These are phyloP conservation scores for Remersonia thermophila DNA, from an alignment of 2,329 filamentous ascomycete genomes.

Conservation along the genomic window DNA sequence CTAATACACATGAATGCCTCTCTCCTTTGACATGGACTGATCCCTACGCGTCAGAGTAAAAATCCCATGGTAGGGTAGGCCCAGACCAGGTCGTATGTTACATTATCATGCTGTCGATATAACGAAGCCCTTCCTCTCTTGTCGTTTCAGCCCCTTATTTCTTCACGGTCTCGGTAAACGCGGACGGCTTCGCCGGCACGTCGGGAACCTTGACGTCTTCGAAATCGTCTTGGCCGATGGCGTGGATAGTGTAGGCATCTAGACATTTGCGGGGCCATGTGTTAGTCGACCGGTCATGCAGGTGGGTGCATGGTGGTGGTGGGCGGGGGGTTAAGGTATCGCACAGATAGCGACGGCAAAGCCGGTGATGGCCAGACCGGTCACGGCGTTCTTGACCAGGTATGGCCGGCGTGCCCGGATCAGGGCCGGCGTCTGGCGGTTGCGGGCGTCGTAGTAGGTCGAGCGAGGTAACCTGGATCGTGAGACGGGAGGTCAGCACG, in stretches of 20 bases:
- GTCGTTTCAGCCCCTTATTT: slow-evolving; percentile 6
- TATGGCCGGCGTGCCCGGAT: slow-evolving; percentile 87
- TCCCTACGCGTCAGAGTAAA: too few species aligned
- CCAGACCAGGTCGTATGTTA: too few species aligned
- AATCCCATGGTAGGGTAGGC: too few species aligned
- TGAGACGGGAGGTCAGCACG: slow-evolving; percentile 8
- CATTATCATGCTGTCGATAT: too few species aligned
- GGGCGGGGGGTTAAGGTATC: too few species aligned
- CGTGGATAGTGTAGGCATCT: slow-evolving; percentile 57
- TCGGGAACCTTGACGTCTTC: slow-evolving; percentile 87
- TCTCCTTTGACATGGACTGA: too few species aligned
- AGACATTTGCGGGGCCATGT: neutral
- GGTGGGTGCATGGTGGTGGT: too few species aligned
- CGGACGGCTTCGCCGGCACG: slow-evolving; percentile 32
- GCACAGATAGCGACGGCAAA: slow-evolving; percentile 81
- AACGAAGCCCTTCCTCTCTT: too few species aligned
- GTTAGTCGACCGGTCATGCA: too few species aligned
- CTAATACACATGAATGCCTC: too few species aligned
- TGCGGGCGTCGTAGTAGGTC: slow-evolving; percentile 85
- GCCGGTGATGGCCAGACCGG: slow-evolving; percentile 60
- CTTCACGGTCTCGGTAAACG: slow-evolving; percentile 27
- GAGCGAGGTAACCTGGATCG: slow-evolving; percentile 30
- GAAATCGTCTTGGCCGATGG: slow-evolving; percentile 93
- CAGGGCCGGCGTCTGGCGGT: slow-evolving; percentile 76
- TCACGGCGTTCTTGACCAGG: slow-evolving; percentile 75